Percentiles rank a stretch among this genome's conserved stretches.
Evolutionary conservation across 108 stramenopile genomes (phyloP).

Genomic region (Nannochloropsis oceanica): DNA sequence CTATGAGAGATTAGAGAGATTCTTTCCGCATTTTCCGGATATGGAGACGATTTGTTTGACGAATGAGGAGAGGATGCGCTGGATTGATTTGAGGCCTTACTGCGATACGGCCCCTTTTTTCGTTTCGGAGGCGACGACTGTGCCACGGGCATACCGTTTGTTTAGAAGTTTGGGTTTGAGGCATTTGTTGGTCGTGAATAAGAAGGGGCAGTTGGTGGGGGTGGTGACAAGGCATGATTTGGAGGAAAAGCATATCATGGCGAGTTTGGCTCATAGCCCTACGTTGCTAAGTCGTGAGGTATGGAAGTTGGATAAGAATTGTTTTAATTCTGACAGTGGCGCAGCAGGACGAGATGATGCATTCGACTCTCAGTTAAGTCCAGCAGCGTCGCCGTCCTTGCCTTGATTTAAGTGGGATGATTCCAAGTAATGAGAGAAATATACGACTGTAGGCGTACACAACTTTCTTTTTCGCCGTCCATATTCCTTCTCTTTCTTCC

Average conservation of each 20-base stretch:
- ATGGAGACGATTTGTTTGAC: not conserved
- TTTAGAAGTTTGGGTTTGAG: constrained; percentile 24
- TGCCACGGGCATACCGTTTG: constrained; percentile 13
- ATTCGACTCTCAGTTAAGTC: not conserved
- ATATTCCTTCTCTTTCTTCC: too few relatives aligned
- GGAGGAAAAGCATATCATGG: not conserved
- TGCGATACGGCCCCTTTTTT: not conserved
- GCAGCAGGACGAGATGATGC: not conserved
- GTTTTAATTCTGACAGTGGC: not conserved
- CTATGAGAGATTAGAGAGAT: not conserved
- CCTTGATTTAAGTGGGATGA: not conserved
- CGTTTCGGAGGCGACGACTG: not conserved
- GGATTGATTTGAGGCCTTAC: not conserved
- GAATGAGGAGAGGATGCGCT: not conserved
- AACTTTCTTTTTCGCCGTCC: too few relatives aligned
- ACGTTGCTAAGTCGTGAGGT: not conserved
- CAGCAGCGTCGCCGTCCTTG: not conserved
- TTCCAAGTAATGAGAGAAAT: not conserved
- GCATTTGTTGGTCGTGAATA: constrained; percentile 22
- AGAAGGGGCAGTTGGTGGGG: not conserved
- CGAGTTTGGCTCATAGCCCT: not conserved
- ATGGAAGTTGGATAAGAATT: not conserved
- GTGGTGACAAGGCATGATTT: not conserved
- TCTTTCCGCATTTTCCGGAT: not conserved
- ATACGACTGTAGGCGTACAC: not conserved